Evolutionary conservation across 1,284 basidiomycete genomes (phyloP).

Genomic region (Pisolithus thermaeus): DNA sequence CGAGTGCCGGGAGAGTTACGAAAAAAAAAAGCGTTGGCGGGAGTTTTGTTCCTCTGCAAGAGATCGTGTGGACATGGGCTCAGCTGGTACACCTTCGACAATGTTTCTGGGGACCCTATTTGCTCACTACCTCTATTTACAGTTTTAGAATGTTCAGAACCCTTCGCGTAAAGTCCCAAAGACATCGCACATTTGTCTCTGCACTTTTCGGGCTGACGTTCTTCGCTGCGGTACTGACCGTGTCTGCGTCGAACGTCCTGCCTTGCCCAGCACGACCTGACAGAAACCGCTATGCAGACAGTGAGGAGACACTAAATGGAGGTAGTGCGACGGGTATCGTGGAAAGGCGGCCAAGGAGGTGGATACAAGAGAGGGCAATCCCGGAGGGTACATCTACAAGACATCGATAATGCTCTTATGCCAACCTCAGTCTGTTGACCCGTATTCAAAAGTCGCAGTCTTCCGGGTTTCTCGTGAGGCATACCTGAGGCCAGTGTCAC

Average conservation of each 20-base stretch:
- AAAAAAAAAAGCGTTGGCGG: no score
- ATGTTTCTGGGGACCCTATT: neutral
- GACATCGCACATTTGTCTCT: conserved; percentile 68
- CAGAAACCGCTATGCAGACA: conserved; percentile 47
- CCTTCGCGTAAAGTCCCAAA: conserved; percentile 52
- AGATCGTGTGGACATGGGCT: conserved; percentile 16
- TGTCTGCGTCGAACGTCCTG: conserved; percentile 71
- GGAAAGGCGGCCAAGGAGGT: conserved; percentile 65
- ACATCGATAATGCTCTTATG: neutral
- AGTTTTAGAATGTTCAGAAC: conserved; percentile 48
- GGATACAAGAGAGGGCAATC: conserved; percentile 67
- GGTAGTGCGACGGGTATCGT: conserved; percentile 37
- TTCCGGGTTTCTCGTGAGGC: neutral
- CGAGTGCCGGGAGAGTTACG: neutral
- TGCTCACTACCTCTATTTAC: neutral
- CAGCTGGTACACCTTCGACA: neutral
- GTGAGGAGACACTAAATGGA: conserved; percentile 24
- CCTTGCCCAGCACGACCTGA: conserved; percentile 66
- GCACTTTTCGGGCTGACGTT: conserved; percentile 76
- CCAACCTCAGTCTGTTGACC: neutral
- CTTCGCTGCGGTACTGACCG: conserved; percentile 68
- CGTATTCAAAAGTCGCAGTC: neutral
- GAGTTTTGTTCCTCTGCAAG: neutral
- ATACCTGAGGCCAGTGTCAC: neutral
- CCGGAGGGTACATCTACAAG: conserved; percentile 14